Base-by-base conservation (phyloP, 495 filamentous ascomycete species). In the Talaromyces borbonicus region DNA sequence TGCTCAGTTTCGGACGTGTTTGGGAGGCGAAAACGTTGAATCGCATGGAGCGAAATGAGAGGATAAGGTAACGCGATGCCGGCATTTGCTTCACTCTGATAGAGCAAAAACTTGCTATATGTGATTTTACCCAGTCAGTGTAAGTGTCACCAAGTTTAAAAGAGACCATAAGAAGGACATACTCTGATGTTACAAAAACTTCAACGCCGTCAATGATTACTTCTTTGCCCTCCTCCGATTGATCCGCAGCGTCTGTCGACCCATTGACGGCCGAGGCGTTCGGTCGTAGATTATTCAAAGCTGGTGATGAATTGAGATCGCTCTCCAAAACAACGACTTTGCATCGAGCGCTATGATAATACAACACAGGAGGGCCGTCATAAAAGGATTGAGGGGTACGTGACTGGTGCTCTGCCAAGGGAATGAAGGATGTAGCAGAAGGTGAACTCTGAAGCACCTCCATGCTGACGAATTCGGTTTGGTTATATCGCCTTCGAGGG, bases 41-140 rank as follows among this genome's bases (percentile, higher is more conserved):
- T 78, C 7, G 90, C 92, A 62, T 98, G 92, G 8, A 97, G 79
- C 23, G 82, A 84, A 57, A 98, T 87, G 25, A 79, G 65, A 3
- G 85, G 87, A 69, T 95, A 98, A 11, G 88, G 84, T 48, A 98
- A 88, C 30, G 80, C 73, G 41, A 95, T 56, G 41, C 89, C 90
- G 2, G 62, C 64, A 25, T 70, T 63, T 36, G 67, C 68, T 15
- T 74, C 43, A 38, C 75, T 62, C 57, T 78, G 83, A 69, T 78
- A 90, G 51, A 94, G 63, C 36, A 78, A 76, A 49, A 95, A 71
- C 64, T 81, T 80, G 41, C 87, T 93, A 47, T 43, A 37, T 43
- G 4, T 22, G n/a, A n/a, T n/a, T n/a, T n/a, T n/a, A n/a, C n/a
- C 14, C 15, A 36, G 11, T 46, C 18, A 48, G 46, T 12, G 19